A percentile compares a stretch with the other conserved stretches of the same genome.
These are phyloP conservation scores for Globisporangium perplexum DNA, from an alignment of 352 stramenopile species.

Conservation along the genomic window DNA sequence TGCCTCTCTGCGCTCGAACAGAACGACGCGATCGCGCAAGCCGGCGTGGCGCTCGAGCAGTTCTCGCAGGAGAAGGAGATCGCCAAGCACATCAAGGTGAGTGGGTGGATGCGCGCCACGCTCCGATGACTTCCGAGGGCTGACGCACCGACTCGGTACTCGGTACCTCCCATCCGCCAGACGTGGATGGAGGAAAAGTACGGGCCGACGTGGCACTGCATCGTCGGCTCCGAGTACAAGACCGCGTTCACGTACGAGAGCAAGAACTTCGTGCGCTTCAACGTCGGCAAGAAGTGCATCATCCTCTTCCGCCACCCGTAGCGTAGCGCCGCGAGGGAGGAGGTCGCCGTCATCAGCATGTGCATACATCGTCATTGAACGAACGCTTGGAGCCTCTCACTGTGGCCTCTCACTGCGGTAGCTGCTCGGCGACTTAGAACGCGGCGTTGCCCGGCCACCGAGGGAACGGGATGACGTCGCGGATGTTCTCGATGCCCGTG, in stretches of 20 bases:
- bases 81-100: slow-evolving; percentile 37
- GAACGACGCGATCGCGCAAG: slow-evolving; percentile 66
- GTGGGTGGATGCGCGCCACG: no score
- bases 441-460: slow-evolving; percentile 94
- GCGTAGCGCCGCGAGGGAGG: background rate
- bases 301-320: slow-evolving; percentile 74
- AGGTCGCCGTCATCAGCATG: background rate
- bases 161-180: slow-evolving; percentile 1
- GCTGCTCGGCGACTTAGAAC: slow-evolving; percentile 35
- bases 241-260: slow-evolving; percentile 69
- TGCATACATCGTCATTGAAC: slow-evolving; percentile 6
- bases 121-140: background rate
- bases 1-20: slow-evolving; percentile 2
- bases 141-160: no score
- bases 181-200: slow-evolving; percentile 48
- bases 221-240: slow-evolving; percentile 76
- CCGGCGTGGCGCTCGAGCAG: slow-evolving; percentile 63
- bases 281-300: slow-evolving; percentile 84
- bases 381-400: background rate
- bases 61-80: slow-evolving; percentile 78
- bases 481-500: slow-evolving; percentile 98
- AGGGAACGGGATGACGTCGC: slow-evolving; percentile 97
- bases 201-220: slow-evolving; percentile 66
- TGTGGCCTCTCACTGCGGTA: background rate
- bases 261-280: slow-evolving; percentile 85